Evolutionary conservation across 2,329 filamentous ascomycete genomes (phyloP).

Genomic region (Fusarium zealandicum): DNA sequence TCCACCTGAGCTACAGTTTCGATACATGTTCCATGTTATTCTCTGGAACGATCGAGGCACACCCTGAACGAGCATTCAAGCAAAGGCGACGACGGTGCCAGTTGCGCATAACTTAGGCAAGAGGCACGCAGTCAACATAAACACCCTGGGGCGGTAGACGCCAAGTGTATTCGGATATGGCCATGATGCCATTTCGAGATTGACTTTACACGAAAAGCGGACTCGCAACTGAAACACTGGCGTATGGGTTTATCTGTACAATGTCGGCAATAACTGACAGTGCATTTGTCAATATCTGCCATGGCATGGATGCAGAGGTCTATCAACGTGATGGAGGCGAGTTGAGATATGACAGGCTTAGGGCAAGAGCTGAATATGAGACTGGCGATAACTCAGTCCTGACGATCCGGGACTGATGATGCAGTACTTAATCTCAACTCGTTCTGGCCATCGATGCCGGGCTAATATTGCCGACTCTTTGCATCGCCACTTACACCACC

Average conservation of each 20-base stretch:
- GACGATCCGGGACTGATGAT: conserved; percentile 29
- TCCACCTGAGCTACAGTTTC: no score
- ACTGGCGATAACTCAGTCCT: conserved; percentile 20
- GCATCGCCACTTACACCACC: conserved; percentile 7
- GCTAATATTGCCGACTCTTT: conserved; percentile 7
- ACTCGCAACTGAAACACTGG: not conserved
- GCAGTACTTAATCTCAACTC: conserved; percentile 1
- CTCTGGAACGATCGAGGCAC: not conserved
- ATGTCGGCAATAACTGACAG: not conserved
- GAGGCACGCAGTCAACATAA: conserved; percentile 6
- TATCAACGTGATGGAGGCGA: conserved; percentile 5
- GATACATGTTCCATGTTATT: conserved; percentile 3
- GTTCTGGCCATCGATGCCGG: not conserved
- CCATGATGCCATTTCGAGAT: conserved; percentile 10
- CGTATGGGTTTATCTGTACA: not conserved
- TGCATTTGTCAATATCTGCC: not conserved
- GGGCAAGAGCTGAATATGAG: conserved; percentile 6
- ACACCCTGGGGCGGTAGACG: conserved; percentile 1
- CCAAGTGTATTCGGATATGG: conserved; percentile 10
- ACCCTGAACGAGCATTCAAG: not conserved
- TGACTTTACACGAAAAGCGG: not conserved
- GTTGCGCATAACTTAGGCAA: not conserved
- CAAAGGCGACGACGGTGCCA: conserved; percentile 1
- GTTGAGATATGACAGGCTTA: conserved; percentile 9
- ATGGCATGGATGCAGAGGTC: not conserved